Evolutionary conservation across 768 basidiomycete species (phyloP).

Genomic region (Lactarius deliciosus): DNA sequence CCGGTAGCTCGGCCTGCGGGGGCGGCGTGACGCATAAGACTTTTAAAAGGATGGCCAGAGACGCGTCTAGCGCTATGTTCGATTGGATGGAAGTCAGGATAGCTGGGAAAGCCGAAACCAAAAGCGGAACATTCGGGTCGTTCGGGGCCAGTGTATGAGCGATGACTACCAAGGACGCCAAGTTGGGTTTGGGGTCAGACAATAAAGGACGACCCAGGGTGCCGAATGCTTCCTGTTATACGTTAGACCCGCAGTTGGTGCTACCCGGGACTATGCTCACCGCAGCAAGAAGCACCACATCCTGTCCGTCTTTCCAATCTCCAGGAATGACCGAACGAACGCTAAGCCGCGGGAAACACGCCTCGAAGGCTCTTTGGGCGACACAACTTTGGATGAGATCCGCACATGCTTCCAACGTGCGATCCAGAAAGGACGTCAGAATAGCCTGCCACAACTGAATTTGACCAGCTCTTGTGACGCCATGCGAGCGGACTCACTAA

Average conservation of each 20-base stretch:
- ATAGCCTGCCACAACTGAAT: conserved; percentile 10
- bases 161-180: conserved; percentile 26
- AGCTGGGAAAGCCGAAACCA: conserved; percentile 40
- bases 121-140: conserved; percentile 11
- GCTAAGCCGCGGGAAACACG: conserved; percentile 23
- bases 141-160: conserved; percentile 15
- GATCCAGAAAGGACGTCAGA: conserved; percentile 25
- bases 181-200: conserved; percentile 20
- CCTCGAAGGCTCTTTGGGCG: conserved; percentile 25
- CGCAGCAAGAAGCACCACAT: conserved; percentile 20
- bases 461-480: neutral
- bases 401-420: conserved; percentile 24
- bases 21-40: conserved; percentile 30
- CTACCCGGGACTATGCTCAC: conserved; percentile 24
- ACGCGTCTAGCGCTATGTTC: conserved; percentile 56
- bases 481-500: conserved; percentile 4
- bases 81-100: conserved; percentile 53
- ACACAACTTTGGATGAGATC: conserved; percentile 24
- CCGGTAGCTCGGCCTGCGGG: conserved; percentile 35
- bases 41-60: conserved; percentile 54
- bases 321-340: conserved; percentile 15
- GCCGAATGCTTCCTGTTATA: conserved; percentile 14
- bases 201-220: conserved; percentile 24
- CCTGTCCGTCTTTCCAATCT: conserved; percentile 29
- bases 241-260: neutral